A percentile compares a stretch with the other conserved stretches of the same genome.
Evolutionary conservation across 768 basidiomycete genomes (phyloP).

Genomic region (Leccinum subgranulosum): DNA sequence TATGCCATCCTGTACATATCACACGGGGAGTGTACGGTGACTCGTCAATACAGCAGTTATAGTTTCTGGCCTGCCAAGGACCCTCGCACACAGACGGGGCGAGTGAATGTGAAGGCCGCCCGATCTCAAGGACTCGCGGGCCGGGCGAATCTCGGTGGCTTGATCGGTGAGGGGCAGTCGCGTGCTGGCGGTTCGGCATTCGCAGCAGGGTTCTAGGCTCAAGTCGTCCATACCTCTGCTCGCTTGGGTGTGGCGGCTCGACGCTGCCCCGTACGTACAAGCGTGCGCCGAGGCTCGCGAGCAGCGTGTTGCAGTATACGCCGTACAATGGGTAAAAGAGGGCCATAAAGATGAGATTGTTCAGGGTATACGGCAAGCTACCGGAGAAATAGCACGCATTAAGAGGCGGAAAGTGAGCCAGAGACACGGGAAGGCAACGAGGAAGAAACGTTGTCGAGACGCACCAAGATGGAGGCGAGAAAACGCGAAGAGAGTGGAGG

Average conservation of each 20-base stretch:
- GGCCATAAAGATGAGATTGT: slow-evolving; percentile 20
- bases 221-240: not conserved
- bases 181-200: not conserved
- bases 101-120: not conserved
- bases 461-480: slow-evolving; percentile 19
- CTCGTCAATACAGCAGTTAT: not conserved
- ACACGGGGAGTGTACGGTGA: not conserved
- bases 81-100: not conserved
- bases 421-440: not conserved
- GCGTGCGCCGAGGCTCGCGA: slow-evolving; percentile 32
- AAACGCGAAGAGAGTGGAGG: slow-evolving; percentile 20
- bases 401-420: not conserved
- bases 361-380: slow-evolving; percentile 24
- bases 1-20: not conserved
- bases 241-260: not conserved
- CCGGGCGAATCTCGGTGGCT: not conserved
- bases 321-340: slow-evolving; percentile 32
- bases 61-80: not conserved
- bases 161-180: not conserved
- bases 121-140: not conserved
- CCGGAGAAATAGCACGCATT: not conserved
- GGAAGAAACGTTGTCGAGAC: slow-evolving; percentile 1
- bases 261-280: slow-evolving; percentile 1
- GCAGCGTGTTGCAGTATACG: slow-evolving; percentile 33
- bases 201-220: not conserved